Evolutionary conservation across 352 stramenopile genomes (phyloP), one percentile per base, ranked within the genome.

Genomic region (Phytophthora sp.): DNA sequence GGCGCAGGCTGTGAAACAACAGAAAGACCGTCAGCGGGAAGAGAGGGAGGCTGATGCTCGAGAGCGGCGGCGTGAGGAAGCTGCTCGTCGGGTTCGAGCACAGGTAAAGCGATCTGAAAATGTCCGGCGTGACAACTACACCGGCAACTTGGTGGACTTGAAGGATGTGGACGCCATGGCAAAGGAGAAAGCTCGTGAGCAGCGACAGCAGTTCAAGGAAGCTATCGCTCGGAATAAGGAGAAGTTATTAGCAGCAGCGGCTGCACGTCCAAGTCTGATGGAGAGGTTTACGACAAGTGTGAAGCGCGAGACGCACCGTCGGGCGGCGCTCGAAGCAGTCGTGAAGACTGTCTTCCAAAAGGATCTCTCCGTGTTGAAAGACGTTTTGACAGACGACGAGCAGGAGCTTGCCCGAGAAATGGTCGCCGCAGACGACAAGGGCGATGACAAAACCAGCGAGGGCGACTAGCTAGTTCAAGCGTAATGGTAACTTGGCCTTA

Each of bases 291-390:
- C 75, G 8, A 93, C 83, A 1, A 69, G 74, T 6, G 65, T 91
- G 12, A 80, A 93, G 72, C 82, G 83, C 12, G 82, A 91, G 30
- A 75, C 86, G 24, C 77, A 89, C 67, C 88, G 85, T 69, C 78
- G 79, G 31, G 67, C 84, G 21, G 84, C 84, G 6, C 63, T 93
- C 4, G 78, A 87, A 57, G 73, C 77, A 1, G 82, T 93, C 2
- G 82, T 93, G 17, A 85, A 78, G 44, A 90, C 87, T 18, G 84
- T 93, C 8, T 91, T 93, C 50, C 59, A 78, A n/a, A 79, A 80
- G 9, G 77, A 90, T 45, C 39, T 88, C 24, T 70, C 62, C 0
- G 70, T 62, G 13, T 75, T 91, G 54, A 89, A 89, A 54, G 82
- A 74, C 18, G 77, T 91, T 2, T 37, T 93, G 23, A 91, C 79